Percentiles rank a stretch among this genome's conserved stretches.
Evolutionary conservation across 345 rosid genomes (phyloP).

Genomic region (sweet orange (Citrus sinensis)): DVS_A1.0 CM039166.1:20189001-20189500

Average conservation of each 20-base stretch:
- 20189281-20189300: neutral
- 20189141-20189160: slow-evolving; percentile 49
- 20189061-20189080: neutral
- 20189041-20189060: neutral
- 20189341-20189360: neutral
- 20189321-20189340: neutral
- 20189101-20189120: neutral
- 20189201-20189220: slow-evolving; percentile 41
- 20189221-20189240: slow-evolving; percentile 62
- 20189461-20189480: slow-evolving; percentile 13
- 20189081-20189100: neutral
- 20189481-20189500: slow-evolving; percentile 67
- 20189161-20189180: slow-evolving; percentile 67
- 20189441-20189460: neutral
- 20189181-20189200: slow-evolving; percentile 48
- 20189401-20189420: neutral
- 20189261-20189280: neutral
- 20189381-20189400: neutral
- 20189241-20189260: slow-evolving; percentile 46
- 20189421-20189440: neutral
- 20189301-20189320: neutral
- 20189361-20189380: neutral
- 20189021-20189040: neutral
- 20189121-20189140: neutral
- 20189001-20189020: neutral